A percentile compares a stretch with the other conserved stretches of the same genome.
phyloP scores from a whole-genome alignment of 257 asterid species.

The Perilla frutescens region DNA sequence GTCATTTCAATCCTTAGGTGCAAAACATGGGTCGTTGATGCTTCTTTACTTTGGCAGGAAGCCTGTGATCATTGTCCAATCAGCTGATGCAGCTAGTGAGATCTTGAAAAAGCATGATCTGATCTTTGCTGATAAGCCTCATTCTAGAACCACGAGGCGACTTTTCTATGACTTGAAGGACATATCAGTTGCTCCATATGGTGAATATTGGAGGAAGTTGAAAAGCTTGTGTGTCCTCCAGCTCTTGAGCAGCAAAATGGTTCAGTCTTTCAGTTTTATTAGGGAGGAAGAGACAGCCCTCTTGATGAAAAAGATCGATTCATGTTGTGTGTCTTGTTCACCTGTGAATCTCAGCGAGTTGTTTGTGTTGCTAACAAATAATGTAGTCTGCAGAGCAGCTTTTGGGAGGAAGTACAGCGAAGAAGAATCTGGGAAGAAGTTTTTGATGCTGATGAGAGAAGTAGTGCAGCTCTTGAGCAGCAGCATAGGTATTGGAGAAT shows the following conservation, averaged over 20 bases:
- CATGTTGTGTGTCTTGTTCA: background rate
- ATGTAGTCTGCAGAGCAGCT: constrained; percentile 52
- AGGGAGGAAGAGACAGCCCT: constrained; percentile 51
- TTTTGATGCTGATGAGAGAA: constrained; percentile 35
- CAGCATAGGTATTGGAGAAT: constrained; percentile 45
- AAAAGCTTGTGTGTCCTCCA: constrained; percentile 50
- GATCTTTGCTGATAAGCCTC: constrained; percentile 49
- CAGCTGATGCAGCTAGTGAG: constrained; percentile 54
- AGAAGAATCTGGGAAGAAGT: constrained; percentile 45
- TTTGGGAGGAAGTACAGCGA: constrained; percentile 56
- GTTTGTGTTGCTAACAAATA: constrained; percentile 39
- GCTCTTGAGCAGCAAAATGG: constrained; percentile 55
- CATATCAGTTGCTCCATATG: constrained; percentile 46
- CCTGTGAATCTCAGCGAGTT: constrained; percentile 43
- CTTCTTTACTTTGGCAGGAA: constrained; percentile 53
- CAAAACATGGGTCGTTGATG: constrained; percentile 55
- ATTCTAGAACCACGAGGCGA: constrained; percentile 13
- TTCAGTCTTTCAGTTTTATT: constrained; percentile 39
- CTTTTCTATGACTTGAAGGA: constrained; percentile 43
- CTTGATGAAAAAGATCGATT: constrained; percentile 42
- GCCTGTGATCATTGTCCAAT: constrained; percentile 53
- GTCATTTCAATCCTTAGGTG: constrained; percentile 45
- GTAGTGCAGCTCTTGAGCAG: constrained; percentile 42
- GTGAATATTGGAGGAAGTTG: constrained; percentile 58
- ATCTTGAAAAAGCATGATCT: constrained; percentile 63